These are phyloP conservation scores for Monascus ruber DNA, from an alignment of 2,329 filamentous ascomycete genomes.

Conservation along the genomic window DNA sequence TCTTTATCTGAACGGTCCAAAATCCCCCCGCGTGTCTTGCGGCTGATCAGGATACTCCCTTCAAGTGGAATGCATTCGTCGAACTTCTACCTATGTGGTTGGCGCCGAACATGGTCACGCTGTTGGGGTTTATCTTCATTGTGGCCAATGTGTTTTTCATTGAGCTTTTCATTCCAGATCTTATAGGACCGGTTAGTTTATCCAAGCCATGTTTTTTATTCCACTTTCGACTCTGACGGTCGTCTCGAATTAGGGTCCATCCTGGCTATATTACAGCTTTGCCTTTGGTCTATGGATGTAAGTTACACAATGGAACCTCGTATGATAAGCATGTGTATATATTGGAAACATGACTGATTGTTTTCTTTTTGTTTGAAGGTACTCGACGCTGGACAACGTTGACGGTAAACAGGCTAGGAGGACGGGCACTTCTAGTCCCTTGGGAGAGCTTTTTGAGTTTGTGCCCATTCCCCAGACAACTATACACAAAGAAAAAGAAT, in stretches of 20 bases:
- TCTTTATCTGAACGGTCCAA: neutral
- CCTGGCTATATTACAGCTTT: constrained; percentile 94
- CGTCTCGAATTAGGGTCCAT: constrained; percentile 50
- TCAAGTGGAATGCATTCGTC: constrained; percentile 92
- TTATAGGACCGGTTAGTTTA: constrained; percentile 68
- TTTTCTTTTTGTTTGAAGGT: constrained; percentile 26
- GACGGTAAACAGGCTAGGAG: constrained; percentile 94
- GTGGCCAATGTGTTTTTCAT: constrained; percentile 67
- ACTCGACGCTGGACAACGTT: constrained; percentile 98
- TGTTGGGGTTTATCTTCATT: constrained; percentile 91
- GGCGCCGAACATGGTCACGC: constrained; percentile 93
- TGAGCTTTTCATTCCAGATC: constrained; percentile 73
- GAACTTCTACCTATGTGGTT: constrained; percentile 89
- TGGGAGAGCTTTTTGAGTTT: constrained; percentile 90
- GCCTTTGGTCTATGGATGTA: constrained; percentile 92
- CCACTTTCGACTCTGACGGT: constrained; percentile 4
- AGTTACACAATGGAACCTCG: constrained; percentile 8
- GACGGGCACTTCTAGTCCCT: constrained; percentile 85
- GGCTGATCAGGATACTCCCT: neutral
- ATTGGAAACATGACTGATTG: neutral
- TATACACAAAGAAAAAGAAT: constrained; percentile 1
- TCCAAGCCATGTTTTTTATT: neutral
- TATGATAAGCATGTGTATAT: neutral
- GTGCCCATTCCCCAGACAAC: constrained; percentile 14
- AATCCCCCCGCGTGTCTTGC: neutral